A percentile compares a stretch with the other conserved stretches of the same genome.
phyloP scores from a whole-genome alignment of 768 basidiomycete genomes.

The Tulasnella sp. region DNA sequence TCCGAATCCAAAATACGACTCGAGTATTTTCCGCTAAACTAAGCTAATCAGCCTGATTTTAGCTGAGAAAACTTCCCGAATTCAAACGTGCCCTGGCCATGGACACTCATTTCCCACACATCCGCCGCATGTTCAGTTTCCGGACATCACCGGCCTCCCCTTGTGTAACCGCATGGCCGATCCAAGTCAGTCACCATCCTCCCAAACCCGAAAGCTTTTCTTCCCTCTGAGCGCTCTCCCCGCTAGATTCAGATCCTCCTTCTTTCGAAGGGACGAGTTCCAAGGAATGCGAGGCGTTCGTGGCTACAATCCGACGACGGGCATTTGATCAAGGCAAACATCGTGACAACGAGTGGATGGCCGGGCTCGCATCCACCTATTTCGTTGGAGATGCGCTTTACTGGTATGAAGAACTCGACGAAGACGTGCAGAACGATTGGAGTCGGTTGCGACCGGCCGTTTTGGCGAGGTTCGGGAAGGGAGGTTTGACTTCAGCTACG shows the following conservation, averaged over 20 bases:
- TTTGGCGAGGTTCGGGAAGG: not conserved
- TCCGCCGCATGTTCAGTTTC: too few relatives aligned
- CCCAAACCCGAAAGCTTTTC: not conserved
- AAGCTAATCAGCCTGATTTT: too few relatives aligned
- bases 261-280: not conserved
- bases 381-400: not conserved
- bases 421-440: not conserved
- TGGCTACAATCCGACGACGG: not conserved
- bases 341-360: not conserved
- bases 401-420: not conserved
- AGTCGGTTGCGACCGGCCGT: not conserved
- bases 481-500: not conserved
- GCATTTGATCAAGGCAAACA: not conserved
- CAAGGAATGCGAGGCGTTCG: not conserved
- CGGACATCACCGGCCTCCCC: too few relatives aligned
- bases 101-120: too few relatives aligned
- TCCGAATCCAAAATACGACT: too few relatives aligned
- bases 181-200: not conserved
- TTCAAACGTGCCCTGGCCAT: too few relatives aligned
- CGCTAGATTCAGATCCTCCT: not conserved
- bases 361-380: not conserved
- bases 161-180: too few relatives aligned
- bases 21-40: too few relatives aligned
- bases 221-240: not conserved
- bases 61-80: too few relatives aligned